phyloP scores from a whole-genome alignment of 1,139 yeast species.

The Pichia sp. region DNA sequence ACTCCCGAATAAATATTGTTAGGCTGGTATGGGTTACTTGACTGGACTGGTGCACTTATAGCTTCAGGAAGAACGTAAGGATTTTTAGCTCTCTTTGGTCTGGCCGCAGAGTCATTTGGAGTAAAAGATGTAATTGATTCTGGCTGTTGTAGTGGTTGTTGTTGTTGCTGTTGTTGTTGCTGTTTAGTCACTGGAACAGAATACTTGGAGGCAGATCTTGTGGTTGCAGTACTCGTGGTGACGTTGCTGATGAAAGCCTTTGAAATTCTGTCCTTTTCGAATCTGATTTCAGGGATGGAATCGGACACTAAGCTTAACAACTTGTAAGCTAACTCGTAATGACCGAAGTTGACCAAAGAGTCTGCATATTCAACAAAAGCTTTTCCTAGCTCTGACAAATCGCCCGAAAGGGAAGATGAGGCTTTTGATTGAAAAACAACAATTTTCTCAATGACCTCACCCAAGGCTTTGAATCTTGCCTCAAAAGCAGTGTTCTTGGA shows the following conservation, averaged over 20 bases:
- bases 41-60: conserved; percentile 9
- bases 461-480: conserved; percentile 79
- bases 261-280: conserved; percentile 74
- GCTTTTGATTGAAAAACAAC: conserved; percentile 65
- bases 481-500: conserved; percentile 61
- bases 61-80: conserved; percentile 15
- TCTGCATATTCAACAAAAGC: conserved; percentile 75
- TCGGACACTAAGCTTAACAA: conserved; percentile 71
- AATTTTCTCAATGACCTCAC: conserved; percentile 78
- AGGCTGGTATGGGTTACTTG: conserved; percentile 14
- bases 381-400: conserved; percentile 50
- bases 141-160: background rate
- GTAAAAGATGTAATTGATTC: background rate
- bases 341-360: conserved; percentile 77
- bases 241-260: conserved; percentile 44
- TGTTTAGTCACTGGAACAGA: conserved; percentile 2
- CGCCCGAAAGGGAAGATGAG: conserved; percentile 33
- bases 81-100: conserved; percentile 6
- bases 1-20: background rate
- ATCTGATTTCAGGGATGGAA: conserved; percentile 48
- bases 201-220: conserved; percentile 16
- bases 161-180: conserved; percentile 3
- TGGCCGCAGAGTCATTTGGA: background rate
- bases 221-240: conserved; percentile 4
- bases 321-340: conserved; percentile 73